These are phyloP conservation scores for Euphorbia schlechtendalii DNA, from an alignment of 441 rosid genomes.

Conservation along the genomic window DNA sequence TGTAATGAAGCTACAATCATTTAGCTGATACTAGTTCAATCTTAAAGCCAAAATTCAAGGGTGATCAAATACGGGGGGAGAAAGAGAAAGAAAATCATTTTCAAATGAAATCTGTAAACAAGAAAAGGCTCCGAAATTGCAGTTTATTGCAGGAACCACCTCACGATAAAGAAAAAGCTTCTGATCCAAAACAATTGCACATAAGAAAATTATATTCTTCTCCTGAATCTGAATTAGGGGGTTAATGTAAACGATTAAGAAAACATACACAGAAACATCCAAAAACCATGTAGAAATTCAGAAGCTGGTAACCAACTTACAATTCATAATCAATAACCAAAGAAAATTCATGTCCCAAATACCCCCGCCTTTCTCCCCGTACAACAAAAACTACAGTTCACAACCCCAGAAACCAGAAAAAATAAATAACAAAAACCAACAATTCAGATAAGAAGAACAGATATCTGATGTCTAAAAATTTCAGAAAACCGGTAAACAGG, in stretches of 20 bases:
- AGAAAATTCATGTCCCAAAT: slow-evolving; percentile 1
- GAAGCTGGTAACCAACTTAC: background rate
- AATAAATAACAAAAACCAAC: background rate
- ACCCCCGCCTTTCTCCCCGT: background rate
- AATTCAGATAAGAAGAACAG: slow-evolving; percentile 1
- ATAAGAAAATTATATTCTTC: background rate
- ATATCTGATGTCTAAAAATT: background rate
- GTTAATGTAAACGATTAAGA: slow-evolving; percentile 1
- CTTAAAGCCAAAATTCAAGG: background rate
- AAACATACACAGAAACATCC: background rate
- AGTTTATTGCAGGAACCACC: background rate
- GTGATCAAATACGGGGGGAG: background rate
- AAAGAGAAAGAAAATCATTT: background rate
- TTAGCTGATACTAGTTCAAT: background rate
- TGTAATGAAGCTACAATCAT: background rate
- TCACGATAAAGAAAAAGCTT: background rate
- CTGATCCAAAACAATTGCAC: slow-evolving; percentile 12
- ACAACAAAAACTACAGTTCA: background rate
- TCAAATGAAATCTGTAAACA: background rate
- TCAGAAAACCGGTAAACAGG: background rate
- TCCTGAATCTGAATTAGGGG: background rate
- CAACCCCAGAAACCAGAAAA: background rate
- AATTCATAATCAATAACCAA: slow-evolving; percentile 9
- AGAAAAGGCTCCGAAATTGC: background rate
- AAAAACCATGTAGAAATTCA: slow-evolving; percentile 8